These are phyloP conservation scores for Boletus insuetus DNA, from an alignment of 768 basidiomycete species.

Conservation along the genomic window DNA sequence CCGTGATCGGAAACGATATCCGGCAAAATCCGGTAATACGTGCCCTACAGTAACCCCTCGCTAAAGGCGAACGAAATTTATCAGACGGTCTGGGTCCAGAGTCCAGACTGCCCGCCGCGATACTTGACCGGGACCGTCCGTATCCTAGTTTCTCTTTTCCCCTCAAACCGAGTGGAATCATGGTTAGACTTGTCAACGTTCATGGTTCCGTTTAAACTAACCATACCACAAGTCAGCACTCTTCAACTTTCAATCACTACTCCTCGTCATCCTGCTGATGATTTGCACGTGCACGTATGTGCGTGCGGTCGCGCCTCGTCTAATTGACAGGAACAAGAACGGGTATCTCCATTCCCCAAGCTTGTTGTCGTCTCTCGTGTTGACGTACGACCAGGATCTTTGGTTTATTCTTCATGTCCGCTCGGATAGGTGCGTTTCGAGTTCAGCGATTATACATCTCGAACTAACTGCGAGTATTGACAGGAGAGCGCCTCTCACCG, in stretches of 20 bases:
- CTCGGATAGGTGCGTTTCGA: conserved; percentile 74
- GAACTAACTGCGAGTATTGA: neutral
- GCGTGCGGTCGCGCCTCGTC: conserved; percentile 81
- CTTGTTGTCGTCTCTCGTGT: neutral
- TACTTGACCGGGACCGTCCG: too few relatives aligned
- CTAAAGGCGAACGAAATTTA: too few relatives aligned
- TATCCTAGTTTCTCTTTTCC: too few relatives aligned
- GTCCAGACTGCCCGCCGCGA: too few relatives aligned
- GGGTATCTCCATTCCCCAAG: conserved; percentile 53
- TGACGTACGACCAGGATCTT: conserved; percentile 57
- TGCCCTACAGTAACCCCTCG: too few relatives aligned
- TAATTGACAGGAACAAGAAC: conserved; percentile 91
- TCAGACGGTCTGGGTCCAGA: too few relatives aligned
- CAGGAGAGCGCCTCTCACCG: conserved; percentile 93
- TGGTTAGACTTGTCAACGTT: conserved; percentile 12
- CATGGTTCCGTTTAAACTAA: neutral
- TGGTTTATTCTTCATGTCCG: conserved; percentile 93
- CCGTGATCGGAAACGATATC: too few relatives aligned
- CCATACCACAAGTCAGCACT: conserved; percentile 70
- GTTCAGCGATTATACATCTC: too few relatives aligned
- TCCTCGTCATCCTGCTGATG: conserved; percentile 88
- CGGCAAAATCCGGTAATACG: too few relatives aligned
- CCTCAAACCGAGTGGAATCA: neutral
- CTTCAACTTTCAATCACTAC: conserved; percentile 96
- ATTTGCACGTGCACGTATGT: conserved; percentile 98